These are phyloP conservation scores for Xylaria sp. DNA, from an alignment of 2,329 filamentous ascomycete species.

Conservation along the genomic window DNA sequence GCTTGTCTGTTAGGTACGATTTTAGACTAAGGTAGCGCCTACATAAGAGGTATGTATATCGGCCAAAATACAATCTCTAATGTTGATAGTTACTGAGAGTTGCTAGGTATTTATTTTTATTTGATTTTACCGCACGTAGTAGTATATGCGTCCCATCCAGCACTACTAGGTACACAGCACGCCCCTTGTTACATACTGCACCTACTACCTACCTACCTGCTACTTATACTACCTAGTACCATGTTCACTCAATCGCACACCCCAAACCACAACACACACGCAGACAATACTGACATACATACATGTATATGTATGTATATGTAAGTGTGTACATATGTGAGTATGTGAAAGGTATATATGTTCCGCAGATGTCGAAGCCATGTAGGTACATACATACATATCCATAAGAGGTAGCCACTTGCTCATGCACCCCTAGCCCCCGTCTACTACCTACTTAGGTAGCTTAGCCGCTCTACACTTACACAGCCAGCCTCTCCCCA, in stretches of 20 bases:
- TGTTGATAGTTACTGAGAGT: slow-evolving; percentile 14
- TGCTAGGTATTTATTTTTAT: slow-evolving; percentile 8
- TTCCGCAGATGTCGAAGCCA: not conserved
- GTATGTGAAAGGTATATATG: not conserved
- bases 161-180: not conserved
- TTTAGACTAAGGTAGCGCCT: not conserved
- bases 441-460: slow-evolving; percentile 33
- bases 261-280: not conserved
- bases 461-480: slow-evolving; percentile 35
- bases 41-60: slow-evolving; percentile 1
- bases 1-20: not conserved
- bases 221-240: not conserved
- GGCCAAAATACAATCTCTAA: slow-evolving; percentile 14
- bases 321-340: not conserved
- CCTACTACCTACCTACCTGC: not conserved
- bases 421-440: not conserved
- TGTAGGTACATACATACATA: not conserved
- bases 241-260: not conserved
- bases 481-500: slow-evolving; percentile 44
- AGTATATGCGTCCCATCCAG: slow-evolving; percentile 2
- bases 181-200: slow-evolving; percentile 14
- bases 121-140: slow-evolving; percentile 17
- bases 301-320: not conserved
- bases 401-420: not conserved
- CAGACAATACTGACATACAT: not conserved